Evolutionary conservation across 2,329 filamentous ascomycete genomes (phyloP).

Genomic region (Epichloe uncinata): DNA sequence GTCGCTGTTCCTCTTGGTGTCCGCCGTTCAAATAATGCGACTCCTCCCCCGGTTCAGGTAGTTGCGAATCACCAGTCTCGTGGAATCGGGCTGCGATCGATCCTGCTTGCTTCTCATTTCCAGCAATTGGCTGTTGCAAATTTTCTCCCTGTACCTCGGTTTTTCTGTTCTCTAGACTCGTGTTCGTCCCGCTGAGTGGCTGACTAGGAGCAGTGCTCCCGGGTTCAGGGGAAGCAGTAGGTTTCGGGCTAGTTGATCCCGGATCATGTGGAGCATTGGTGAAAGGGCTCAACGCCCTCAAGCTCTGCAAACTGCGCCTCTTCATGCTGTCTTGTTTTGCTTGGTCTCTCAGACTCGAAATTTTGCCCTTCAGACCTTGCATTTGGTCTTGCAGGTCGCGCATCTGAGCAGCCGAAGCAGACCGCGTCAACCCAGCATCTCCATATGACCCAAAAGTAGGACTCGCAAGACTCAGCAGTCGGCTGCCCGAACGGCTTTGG

Average conservation of each 20-base stretch:
- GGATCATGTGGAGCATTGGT: conserved; percentile 45
- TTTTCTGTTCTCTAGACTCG: not conserved
- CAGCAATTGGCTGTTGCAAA: conserved; percentile 5
- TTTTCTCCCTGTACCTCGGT: not conserved
- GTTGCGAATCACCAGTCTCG: not conserved
- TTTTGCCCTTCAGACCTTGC: conserved; percentile 72
- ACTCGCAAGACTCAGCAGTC: conserved; percentile 27
- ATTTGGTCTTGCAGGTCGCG: conserved; percentile 70
- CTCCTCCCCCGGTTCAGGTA: not conserved
- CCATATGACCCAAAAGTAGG: conserved; percentile 29
- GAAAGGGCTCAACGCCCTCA: conserved; percentile 67
- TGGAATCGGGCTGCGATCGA: not conserved
- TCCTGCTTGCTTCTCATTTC: conserved; percentile 2
- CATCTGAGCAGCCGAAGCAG: conserved; percentile 60
- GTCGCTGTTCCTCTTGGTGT: not conserved
- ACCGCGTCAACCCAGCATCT: conserved; percentile 44
- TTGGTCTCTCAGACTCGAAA: conserved; percentile 66
- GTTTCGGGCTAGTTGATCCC: conserved; percentile 8
- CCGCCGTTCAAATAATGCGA: not conserved
- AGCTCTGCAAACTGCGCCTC: conserved; percentile 60
- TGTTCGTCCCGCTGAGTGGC: not conserved
- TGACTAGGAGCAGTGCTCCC: conserved; percentile 2
- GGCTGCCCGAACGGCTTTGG: conserved; percentile 18
- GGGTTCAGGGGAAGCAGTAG: conserved; percentile 7
- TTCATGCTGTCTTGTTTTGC: conserved; percentile 68